These are phyloP conservation scores for Aspergillus udagawae DNA, from an alignment of 2,329 filamentous ascomycete genomes.

Conservation along the genomic window DNA sequence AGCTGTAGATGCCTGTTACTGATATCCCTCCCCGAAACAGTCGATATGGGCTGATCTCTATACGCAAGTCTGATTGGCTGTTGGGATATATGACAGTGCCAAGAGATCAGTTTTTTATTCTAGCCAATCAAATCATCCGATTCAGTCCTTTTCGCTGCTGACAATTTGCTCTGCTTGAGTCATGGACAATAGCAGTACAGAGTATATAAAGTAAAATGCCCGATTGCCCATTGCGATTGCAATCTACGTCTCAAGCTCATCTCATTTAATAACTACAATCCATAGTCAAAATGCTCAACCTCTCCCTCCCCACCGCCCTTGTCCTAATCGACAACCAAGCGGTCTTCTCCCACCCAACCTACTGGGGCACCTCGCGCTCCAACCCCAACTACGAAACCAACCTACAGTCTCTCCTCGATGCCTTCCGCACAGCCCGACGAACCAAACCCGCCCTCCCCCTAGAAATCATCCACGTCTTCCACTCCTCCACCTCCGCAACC, in stretches of 20 bases:
- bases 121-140: background rate
- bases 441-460: conserved; percentile 10
- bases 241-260: background rate
- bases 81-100: background rate
- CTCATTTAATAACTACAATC: background rate
- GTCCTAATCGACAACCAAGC: conserved; percentile 48
- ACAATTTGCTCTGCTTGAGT: background rate
- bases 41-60: background rate
- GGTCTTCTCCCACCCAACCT: conserved; percentile 37
- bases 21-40: background rate
- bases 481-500: conserved; percentile 35
- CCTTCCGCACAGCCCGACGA: conserved; percentile 29
- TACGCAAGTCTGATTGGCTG: background rate
- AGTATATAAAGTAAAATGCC: too few relatives aligned
- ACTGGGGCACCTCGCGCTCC: conserved; percentile 42
- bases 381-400: conserved; percentile 46
- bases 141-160: background rate
- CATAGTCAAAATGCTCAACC: conserved; percentile 14
- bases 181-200: too few relatives aligned
- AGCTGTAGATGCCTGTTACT: background rate
- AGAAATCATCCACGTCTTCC: conserved; percentile 45
- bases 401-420: conserved; percentile 34
- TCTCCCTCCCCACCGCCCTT: conserved; percentile 35
- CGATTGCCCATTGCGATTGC: too few relatives aligned
- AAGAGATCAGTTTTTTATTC: background rate